These are phyloP conservation scores for Rubus idaeus DNA, from an alignment of 306 rosid genomes.

Conservation along the genomic window DNA sequence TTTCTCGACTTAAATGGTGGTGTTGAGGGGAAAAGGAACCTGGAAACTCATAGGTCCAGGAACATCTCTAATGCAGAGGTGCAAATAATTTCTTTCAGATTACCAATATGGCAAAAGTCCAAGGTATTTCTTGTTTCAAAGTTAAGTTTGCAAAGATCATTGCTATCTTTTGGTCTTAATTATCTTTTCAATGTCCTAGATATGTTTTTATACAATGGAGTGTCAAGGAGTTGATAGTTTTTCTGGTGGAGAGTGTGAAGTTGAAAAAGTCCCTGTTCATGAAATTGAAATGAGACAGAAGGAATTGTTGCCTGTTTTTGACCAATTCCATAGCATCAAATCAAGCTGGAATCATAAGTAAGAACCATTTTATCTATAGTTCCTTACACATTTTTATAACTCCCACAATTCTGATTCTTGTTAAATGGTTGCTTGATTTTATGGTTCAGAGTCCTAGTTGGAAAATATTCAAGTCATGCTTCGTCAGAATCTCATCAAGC, in stretches of 20 bases:
- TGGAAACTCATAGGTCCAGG: conserved; percentile 45
- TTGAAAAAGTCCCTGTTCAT: conserved; percentile 60
- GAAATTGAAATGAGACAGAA: conserved; percentile 73
- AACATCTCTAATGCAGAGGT: conserved; percentile 86
- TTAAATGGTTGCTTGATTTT: conserved; percentile 29
- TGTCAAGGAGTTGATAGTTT: conserved; percentile 36
- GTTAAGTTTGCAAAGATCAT: conserved; percentile 19
- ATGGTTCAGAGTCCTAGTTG: conserved; percentile 53
- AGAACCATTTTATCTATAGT: conserved; percentile 20
- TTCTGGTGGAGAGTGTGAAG: conserved; percentile 70
- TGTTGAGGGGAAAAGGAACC: conserved; percentile 31
- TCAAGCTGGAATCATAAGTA: conserved; percentile 76
- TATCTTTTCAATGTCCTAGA: conserved; percentile 38
- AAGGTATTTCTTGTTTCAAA: conserved; percentile 49
- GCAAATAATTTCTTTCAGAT: conserved; percentile 65
- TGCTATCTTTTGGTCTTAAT: conserved; percentile 18
- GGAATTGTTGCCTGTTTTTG: conserved; percentile 79
- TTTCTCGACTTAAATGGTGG: conserved; percentile 34
- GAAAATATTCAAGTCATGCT: conserved; percentile 37
- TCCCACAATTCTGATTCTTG: conserved; percentile 12
- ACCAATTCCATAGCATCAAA: conserved; percentile 68
- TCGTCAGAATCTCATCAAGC: conserved; percentile 43
- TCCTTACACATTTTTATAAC: conserved; percentile 19
- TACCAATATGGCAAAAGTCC: conserved; percentile 79
- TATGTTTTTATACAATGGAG: conserved; percentile 53